These are phyloP conservation scores for Xylariales sp. DNA, from an alignment of 2,329 filamentous ascomycete species.

Conservation along the genomic window DNA sequence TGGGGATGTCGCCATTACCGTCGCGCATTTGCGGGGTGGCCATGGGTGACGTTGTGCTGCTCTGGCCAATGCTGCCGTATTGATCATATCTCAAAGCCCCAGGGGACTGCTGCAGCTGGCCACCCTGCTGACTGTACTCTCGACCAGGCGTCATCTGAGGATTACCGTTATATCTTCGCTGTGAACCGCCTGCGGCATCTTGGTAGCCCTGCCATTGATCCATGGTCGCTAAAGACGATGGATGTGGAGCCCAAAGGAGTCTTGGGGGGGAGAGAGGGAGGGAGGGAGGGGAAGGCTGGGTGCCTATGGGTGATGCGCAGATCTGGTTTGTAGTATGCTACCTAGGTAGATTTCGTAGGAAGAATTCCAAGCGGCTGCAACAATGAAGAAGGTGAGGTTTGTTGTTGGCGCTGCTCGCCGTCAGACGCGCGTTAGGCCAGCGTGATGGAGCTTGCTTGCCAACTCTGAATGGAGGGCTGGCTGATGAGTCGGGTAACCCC, in stretches of 20 bases:
- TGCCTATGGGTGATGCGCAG: neutral
- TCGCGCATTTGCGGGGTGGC: constrained; percentile 53
- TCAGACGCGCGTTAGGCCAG: constrained; percentile 12
- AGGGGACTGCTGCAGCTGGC: constrained; percentile 42
- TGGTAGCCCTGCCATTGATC: constrained; percentile 67
- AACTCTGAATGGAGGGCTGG: constrained; percentile 3
- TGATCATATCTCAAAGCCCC: constrained; percentile 64
- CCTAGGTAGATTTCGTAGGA: constrained; percentile 4
- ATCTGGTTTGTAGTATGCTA: constrained; percentile 7
- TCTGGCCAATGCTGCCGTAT: constrained; percentile 32
- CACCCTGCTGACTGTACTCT: constrained; percentile 24
- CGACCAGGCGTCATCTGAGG: constrained; percentile 25
- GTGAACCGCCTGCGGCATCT: constrained; percentile 57
- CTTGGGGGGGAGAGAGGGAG: constrained; percentile 6
- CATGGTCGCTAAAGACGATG: constrained; percentile 33
- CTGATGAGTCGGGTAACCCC: too few species aligned
- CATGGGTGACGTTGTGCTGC: constrained; percentile 47
- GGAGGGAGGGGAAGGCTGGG: neutral
- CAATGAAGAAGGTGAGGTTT: neutral
- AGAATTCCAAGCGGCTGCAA: constrained; percentile 2
- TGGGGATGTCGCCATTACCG: constrained; percentile 71
- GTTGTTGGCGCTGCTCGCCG: constrained; percentile 7
- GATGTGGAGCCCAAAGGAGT: constrained; percentile 9
- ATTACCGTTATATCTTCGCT: constrained; percentile 49
- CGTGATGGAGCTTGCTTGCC: too few species aligned